These are phyloP conservation scores for Calvatia gigantea DNA, from an alignment of 768 basidiomycete species.

Conservation along the genomic window DNA sequence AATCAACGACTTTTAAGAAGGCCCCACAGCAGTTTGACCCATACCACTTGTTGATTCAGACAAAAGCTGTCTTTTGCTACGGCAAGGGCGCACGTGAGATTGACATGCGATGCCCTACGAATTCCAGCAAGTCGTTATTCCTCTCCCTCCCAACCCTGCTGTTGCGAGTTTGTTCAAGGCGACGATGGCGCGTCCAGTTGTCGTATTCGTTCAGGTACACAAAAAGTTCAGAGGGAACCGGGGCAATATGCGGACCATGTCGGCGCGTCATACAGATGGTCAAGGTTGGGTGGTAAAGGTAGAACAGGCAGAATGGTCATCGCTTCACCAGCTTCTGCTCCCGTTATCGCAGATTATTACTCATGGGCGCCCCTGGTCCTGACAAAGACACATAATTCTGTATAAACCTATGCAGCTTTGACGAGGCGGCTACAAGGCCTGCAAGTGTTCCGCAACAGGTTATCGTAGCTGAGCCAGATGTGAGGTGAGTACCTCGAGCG, in stretches of 20 bases:
- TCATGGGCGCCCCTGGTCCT: too few relatives aligned
- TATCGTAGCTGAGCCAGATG: too few relatives aligned
- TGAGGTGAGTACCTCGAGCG: too few relatives aligned
- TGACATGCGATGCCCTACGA: conserved; percentile 30
- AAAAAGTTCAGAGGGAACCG: background rate
- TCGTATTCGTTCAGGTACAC: background rate
- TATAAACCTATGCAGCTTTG: too few relatives aligned
- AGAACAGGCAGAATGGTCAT: background rate
- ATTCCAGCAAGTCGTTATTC: conserved; percentile 31
- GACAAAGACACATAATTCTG: too few relatives aligned
- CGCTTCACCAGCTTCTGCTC: background rate
- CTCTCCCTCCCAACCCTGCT: conserved; percentile 18
- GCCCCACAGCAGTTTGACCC: background rate
- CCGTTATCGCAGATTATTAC: too few relatives aligned
- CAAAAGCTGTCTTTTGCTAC: conserved; percentile 24
- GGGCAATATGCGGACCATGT: background rate
- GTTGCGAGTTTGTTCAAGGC: conserved; percentile 22
- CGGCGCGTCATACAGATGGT: background rate
- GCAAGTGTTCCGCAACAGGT: too few relatives aligned
- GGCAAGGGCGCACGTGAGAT: conserved; percentile 25
- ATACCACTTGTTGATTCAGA: conserved; percentile 26
- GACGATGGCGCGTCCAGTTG: background rate
- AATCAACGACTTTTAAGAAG: background rate
- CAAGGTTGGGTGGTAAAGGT: background rate
- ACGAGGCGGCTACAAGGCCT: too few relatives aligned